Evolutionary conservation across 1,284 basidiomycete species (phyloP).

Genomic region (Moniliophthora roreri): DNA sequence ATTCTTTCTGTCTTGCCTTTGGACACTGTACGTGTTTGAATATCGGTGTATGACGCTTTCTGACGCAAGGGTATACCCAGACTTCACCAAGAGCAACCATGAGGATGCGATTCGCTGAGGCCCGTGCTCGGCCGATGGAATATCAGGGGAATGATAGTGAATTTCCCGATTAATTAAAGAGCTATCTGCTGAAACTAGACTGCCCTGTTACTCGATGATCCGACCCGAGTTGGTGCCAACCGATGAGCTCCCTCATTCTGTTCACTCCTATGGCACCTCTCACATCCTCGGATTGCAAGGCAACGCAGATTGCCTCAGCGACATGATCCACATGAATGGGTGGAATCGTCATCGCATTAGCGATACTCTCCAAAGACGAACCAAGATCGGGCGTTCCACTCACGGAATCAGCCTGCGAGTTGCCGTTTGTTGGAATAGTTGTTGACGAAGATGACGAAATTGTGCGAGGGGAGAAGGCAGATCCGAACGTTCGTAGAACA

Average conservation of each 20-base stretch:
- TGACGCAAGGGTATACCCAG: background rate
- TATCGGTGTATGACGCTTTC: background rate
- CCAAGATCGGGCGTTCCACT: constrained; percentile 19
- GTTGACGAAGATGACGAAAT: constrained; percentile 25
- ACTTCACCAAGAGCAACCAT: background rate
- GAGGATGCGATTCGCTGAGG: background rate
- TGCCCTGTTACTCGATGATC: background rate
- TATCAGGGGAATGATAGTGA: no score
- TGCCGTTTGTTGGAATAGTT: constrained; percentile 17
- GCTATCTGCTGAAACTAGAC: background rate
- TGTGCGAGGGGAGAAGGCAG: constrained; percentile 24
- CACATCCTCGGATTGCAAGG: constrained; percentile 49
- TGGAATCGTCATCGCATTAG: constrained; percentile 76
- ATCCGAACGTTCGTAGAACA: constrained; percentile 52
- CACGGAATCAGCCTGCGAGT: constrained; percentile 15
- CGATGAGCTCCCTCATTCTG: constrained; percentile 75
- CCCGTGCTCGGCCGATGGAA: no score
- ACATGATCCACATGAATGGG: constrained; percentile 97
- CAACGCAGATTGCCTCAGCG: constrained; percentile 77
- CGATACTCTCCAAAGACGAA: constrained; percentile 66
- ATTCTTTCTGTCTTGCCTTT: background rate
- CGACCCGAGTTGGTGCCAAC: constrained; percentile 39
- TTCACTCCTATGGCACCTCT: constrained; percentile 74
- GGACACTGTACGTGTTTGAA: background rate
- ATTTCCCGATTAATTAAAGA: no score